Evolutionary conservation across 1,284 basidiomycete species (phyloP).

Genomic region (Puccinia triticina): DNA sequence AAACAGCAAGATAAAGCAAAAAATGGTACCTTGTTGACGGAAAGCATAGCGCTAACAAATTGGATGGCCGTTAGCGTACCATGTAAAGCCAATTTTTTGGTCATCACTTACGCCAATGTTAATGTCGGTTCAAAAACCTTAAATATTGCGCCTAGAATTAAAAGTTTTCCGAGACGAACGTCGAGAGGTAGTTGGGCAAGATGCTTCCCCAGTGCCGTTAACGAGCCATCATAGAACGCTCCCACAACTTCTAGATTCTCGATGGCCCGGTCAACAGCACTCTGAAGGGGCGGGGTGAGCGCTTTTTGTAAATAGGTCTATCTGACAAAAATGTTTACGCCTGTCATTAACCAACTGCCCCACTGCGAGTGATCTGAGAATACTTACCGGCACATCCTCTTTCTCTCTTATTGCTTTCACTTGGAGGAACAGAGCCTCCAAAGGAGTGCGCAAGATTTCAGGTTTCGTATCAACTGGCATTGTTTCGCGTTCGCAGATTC

Average conservation of each 20-base stretch:
- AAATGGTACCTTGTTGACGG: constrained; percentile 39
- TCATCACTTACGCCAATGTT: constrained; percentile 64
- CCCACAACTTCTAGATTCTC: constrained; percentile 75
- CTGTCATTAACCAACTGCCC: background rate
- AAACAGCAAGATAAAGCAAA: background rate
- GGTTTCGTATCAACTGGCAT: constrained; percentile 62
- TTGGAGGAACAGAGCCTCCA: constrained; percentile 79
- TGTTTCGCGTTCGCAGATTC: constrained; percentile 32
- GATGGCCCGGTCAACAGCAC: constrained; percentile 79
- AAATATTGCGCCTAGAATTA: constrained; percentile 59
- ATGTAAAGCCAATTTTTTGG: constrained; percentile 68
- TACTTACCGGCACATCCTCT: constrained; percentile 74
- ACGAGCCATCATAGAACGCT: constrained; percentile 68
- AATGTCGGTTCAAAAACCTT: constrained; percentile 58
- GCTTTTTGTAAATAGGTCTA: constrained; percentile 71
- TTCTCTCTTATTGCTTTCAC: constrained; percentile 80
- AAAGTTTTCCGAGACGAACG: constrained; percentile 80
- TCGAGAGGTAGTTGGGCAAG: constrained; percentile 83
- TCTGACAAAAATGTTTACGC: constrained; percentile 31
- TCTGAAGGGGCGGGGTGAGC: constrained; percentile 78
- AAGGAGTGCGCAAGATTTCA: constrained; percentile 84
- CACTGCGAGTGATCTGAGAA: constrained; percentile 52
- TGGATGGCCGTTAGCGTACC: background rate
- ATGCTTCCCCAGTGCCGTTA: constrained; percentile 82
- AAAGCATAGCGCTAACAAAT: constrained; percentile 39